Percentiles rank a stretch among this genome's conserved stretches.
These are phyloP conservation scores for Cladosporium phlei DNA, from an alignment of 2,329 filamentous ascomycete genomes.

Conservation along the genomic window DNA sequence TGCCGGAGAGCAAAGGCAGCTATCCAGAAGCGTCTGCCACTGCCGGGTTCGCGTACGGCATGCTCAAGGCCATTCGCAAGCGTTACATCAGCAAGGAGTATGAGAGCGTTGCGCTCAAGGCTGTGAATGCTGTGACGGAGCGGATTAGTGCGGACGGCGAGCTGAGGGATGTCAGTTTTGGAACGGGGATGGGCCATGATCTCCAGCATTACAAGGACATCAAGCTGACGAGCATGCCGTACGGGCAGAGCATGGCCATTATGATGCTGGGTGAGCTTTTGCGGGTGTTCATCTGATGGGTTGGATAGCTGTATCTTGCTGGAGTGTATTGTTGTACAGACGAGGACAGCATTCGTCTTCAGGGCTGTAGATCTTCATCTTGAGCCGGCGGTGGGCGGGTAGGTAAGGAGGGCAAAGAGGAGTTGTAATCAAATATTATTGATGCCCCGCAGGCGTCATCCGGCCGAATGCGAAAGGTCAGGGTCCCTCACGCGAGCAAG, in stretches of 20 bases:
- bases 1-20: slow-evolving; percentile 60
- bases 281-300: slow-evolving; percentile 49
- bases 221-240: slow-evolving; percentile 73
- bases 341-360: not conserved
- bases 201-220: slow-evolving; percentile 76
- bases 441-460: too few relatives aligned
- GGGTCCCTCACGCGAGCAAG: not conserved
- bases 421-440: too few relatives aligned
- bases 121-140: slow-evolving; percentile 61
- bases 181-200: slow-evolving; percentile 69
- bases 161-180: slow-evolving; percentile 69
- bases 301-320: not conserved
- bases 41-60: slow-evolving; percentile 75
- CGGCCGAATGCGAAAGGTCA: not conserved
- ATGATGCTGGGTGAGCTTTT: slow-evolving; percentile 74
- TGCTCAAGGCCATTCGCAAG: slow-evolving; percentile 68
- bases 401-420: too few relatives aligned
- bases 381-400: not conserved
- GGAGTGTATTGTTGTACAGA: not conserved
- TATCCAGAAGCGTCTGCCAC: slow-evolving; percentile 75
- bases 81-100: slow-evolving; percentile 63
- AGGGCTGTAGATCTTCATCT: not conserved
- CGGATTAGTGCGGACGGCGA: slow-evolving; percentile 65
- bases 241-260: slow-evolving; percentile 79
- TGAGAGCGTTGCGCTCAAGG: slow-evolving; percentile 57